Evolutionary conservation across 371 early-diverging fungal genomes (phyloP).

Genomic region (Lichtheimia corymbifera): DNA sequence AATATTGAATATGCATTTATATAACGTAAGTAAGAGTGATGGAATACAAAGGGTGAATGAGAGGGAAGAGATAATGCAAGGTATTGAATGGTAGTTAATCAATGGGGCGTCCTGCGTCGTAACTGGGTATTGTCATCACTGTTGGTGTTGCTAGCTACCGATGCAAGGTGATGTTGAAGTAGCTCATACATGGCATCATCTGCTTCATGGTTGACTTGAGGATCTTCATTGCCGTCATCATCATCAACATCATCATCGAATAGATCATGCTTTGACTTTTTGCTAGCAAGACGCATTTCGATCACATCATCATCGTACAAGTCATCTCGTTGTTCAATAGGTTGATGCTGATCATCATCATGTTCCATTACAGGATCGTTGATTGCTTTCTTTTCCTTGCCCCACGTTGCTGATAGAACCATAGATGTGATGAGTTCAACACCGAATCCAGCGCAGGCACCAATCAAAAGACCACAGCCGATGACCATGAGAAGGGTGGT

Average conservation of each 20-base stretch:
- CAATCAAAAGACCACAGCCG: conserved; percentile 41
- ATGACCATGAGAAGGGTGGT: conserved; percentile 31
- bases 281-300: neutral
- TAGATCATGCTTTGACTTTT: neutral
- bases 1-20: too few species aligned
- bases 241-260: neutral
- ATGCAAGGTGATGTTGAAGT: conserved; percentile 5
- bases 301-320: neutral
- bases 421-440: conserved; percentile 39
- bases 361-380: neutral
- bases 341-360: neutral
- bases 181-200: conserved; percentile 4
- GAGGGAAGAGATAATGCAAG: too few species aligned
- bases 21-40: too few species aligned
- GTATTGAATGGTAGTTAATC: too few species aligned
- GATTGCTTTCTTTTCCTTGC: conserved; percentile 4
- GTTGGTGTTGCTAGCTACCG: too few species aligned
- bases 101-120: too few species aligned
- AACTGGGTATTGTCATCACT: too few species aligned
- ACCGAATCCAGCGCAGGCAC: conserved; percentile 52
- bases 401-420: conserved; percentile 42
- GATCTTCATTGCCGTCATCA: neutral
- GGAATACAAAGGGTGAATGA: too few species aligned
- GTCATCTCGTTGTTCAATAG: conserved; percentile 1
- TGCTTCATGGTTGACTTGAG: neutral